Evolutionary conservation across 75 land plant genomes (phyloP).

Genomic region (Pinus tabuliformis): DNA sequence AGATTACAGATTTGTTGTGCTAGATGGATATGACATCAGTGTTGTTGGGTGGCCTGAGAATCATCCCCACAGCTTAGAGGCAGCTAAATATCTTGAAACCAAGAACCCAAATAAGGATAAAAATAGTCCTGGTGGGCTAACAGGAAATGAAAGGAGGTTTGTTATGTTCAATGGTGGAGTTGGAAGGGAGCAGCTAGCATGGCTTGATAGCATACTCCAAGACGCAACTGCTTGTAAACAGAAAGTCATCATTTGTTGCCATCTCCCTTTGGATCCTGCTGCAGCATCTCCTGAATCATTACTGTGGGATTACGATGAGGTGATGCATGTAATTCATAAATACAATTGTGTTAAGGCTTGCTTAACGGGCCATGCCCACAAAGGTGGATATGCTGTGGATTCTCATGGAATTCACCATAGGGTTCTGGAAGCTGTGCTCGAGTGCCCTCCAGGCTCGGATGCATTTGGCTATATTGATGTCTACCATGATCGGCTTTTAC

Average conservation of each 20-base stretch:
- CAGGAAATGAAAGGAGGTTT: conserved; percentile 67
- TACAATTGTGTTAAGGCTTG: conserved; percentile 89
- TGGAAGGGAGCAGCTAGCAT: conserved; percentile 71
- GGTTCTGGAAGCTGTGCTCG: conserved; percentile 89
- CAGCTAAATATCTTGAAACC: conserved; percentile 41
- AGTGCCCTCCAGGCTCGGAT: conserved; percentile 86
- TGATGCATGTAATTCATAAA: conserved; percentile 70
- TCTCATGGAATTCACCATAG: conserved; percentile 84
- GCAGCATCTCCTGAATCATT: conserved; percentile 52
- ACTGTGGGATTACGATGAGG: conserved; percentile 91
- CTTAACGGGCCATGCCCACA: conserved; percentile 89
- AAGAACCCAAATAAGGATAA: conserved; percentile 85
- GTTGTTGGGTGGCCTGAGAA: conserved; percentile 88
- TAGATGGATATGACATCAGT: conserved; percentile 97
- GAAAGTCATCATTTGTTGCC: conserved; percentile 83
- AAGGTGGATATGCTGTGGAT: conserved; percentile 83
- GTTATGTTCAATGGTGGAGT: conserved; percentile 94
- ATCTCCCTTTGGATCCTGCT: conserved; percentile 78
- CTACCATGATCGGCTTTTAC: conserved; percentile 55
- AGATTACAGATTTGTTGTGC: conserved; percentile 71
- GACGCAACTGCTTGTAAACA: conserved; percentile 47
- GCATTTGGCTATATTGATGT: conserved; percentile 87
- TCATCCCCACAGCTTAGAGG: conserved; percentile 70
- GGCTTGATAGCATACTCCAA: conserved; percentile 70
- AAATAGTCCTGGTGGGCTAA: conserved; percentile 79